phyloP scores from a whole-genome alignment of 2,329 filamentous ascomycete genomes.

The Emmonsia crescens region DNA sequence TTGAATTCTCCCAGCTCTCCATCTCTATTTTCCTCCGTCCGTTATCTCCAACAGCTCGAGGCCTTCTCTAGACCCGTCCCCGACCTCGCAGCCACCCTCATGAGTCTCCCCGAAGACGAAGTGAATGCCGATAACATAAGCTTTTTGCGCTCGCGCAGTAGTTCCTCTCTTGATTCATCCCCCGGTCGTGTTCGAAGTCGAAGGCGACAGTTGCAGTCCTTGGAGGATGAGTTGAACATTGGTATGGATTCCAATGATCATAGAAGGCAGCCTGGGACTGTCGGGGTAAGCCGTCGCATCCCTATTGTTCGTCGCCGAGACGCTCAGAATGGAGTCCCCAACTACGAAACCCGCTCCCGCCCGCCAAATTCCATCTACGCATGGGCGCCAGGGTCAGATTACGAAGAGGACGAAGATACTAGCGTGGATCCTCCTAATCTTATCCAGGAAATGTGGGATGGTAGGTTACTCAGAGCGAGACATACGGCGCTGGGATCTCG shows the following conservation, averaged over 20 bases:
- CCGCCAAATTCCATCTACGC: conserved; percentile 47
- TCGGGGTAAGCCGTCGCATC: conserved; percentile 35
- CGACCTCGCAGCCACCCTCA: conserved; percentile 40
- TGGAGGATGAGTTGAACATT: conserved; percentile 23
- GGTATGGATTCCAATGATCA: conserved; percentile 27
- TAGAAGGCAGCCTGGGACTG: conserved; percentile 18
- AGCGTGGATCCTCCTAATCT: conserved; percentile 17
- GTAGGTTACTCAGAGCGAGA: conserved; percentile 15
- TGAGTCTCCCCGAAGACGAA: conserved; percentile 35
- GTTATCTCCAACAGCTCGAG: conserved; percentile 38
- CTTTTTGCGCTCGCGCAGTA: conserved; percentile 37
- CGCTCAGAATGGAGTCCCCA: conserved; percentile 34
- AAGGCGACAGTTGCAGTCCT: conserved; percentile 19
- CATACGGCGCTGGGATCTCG: conserved; percentile 11
- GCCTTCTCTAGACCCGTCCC: conserved; percentile 39
- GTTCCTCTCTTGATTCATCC: conserved; percentile 19
- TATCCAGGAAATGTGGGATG: conserved; percentile 21
- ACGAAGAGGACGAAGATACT: conserved; percentile 19
- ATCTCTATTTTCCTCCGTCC: conserved; percentile 16
- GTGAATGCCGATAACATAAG: conserved; percentile 40
- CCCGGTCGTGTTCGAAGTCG: conserved; percentile 23
- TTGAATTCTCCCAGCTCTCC: conserved; percentile 8
- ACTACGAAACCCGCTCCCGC: conserved; percentile 46
- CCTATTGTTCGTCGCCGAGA: conserved; percentile 33
- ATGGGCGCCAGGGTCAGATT: conserved; percentile 44